phyloP scores from a whole-genome alignment of 768 basidiomycete species.

The Asterophora parasitica region DNA sequence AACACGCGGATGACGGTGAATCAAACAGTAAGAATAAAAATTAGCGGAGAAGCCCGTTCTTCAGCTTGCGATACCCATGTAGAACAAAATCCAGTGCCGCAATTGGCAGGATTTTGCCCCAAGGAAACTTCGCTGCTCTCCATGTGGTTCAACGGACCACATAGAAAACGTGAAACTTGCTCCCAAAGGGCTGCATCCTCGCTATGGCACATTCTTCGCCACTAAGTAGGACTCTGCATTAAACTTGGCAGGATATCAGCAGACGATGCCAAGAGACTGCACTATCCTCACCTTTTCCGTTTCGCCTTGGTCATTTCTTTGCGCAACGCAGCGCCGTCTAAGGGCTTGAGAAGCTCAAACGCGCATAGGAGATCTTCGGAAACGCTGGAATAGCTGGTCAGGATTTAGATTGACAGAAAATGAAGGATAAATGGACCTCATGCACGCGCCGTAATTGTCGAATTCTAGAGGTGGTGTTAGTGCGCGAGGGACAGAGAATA shows the following conservation, averaged over 20 bases:
- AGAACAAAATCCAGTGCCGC: constrained; percentile 1
- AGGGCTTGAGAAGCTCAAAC: constrained; percentile 93
- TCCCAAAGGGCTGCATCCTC: constrained; percentile 3
- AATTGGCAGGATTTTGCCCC: constrained; percentile 2
- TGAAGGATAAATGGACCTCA: constrained; percentile 55
- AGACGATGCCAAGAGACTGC: background rate
- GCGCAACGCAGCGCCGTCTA: constrained; percentile 89
- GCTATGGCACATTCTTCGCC: background rate
- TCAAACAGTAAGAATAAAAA: constrained; percentile 4
- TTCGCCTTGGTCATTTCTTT: constrained; percentile 99
- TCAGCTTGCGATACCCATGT: constrained; percentile 8
- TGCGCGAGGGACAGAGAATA: constrained; percentile 1
- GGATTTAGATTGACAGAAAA: constrained; percentile 5
- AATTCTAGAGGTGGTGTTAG: constrained; percentile 54
- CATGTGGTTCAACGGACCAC: constrained; percentile 6
- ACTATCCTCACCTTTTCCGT: constrained; percentile 69
- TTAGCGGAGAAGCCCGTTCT: constrained; percentile 11
- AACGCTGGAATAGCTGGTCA: constrained; percentile 48
- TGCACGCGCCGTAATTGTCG: constrained; percentile 93
- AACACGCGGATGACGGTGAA: constrained; percentile 2
- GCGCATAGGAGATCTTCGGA: constrained; percentile 97
- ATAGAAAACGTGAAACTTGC: background rate
- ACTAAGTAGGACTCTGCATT: constrained; percentile 15
- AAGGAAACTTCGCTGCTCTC: constrained; percentile 7
- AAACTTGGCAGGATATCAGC: constrained; percentile 8